Percentiles rank a stretch among this genome's conserved stretches.
Conservation (phyloP, 345 rosid genomes). For the Eucalyptus erythrocorys region DNA sequence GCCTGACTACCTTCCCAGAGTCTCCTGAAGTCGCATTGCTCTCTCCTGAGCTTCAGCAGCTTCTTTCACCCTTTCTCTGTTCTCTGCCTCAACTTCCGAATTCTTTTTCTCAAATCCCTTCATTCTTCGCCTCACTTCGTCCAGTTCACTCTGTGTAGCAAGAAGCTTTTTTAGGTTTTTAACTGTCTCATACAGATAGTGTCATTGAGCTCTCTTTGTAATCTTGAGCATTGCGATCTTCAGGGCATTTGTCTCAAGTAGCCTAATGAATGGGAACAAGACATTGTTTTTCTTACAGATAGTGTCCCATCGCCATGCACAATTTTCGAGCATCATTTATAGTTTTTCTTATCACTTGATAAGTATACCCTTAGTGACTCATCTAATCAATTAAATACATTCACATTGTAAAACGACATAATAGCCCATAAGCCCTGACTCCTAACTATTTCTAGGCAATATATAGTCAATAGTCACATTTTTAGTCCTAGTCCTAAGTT, state of each 20-base stretch:
- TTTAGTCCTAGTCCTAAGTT: background rate
- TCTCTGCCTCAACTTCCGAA: slow-evolving; percentile 24
- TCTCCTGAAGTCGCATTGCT: slow-evolving; percentile 27
- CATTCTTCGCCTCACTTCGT: slow-evolving; percentile 17
- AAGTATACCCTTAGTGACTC: background rate
- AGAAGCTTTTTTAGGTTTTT: background rate
- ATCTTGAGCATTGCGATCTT: background rate
- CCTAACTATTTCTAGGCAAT: background rate
- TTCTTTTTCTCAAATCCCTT: slow-evolving; percentile 29
- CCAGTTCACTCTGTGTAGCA: slow-evolving; percentile 25
- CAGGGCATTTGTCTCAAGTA: background rate
- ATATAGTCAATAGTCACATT: background rate
- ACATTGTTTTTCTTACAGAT: too few relatives aligned
- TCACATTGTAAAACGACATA: background rate
- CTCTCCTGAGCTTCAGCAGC: slow-evolving; percentile 42
- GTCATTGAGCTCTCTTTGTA: background rate
- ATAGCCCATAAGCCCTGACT: background rate
- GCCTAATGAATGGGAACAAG: background rate
- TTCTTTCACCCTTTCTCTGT: slow-evolving; percentile 22
- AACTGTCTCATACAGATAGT: background rate
- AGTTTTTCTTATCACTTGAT: background rate
- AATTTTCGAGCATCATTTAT: background rate
- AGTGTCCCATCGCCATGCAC: background rate
- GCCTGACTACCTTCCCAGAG: slow-evolving; percentile 22
- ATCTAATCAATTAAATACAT: background rate